Percentiles rank a stretch among this genome's conserved stretches.
Evolutionary conservation across 495 filamentous ascomycete genomes (phyloP).

Genomic region (Podospora fimiseda): DNA sequence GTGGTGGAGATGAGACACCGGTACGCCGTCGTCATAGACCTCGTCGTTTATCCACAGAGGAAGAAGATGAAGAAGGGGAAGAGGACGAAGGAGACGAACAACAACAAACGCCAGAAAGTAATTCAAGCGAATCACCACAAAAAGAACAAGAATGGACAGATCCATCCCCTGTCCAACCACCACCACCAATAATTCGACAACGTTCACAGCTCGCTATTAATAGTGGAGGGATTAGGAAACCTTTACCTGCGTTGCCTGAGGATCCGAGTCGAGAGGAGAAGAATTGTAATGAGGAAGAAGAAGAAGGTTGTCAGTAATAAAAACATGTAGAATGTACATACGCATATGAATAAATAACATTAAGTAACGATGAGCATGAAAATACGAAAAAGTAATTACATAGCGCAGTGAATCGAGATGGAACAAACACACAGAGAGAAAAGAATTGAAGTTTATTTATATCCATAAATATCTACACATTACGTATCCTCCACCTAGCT

Average conservation of each 20-base stretch:
- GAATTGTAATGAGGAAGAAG: too few relatives aligned
- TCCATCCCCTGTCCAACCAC: not conserved
- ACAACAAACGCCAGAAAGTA: not conserved
- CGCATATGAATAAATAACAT: too few relatives aligned
- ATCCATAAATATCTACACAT: too few relatives aligned
- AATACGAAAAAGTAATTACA: too few relatives aligned
- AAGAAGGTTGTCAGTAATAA: too few relatives aligned
- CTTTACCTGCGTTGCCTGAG: slow-evolving; percentile 46
- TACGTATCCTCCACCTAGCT: too few relatives aligned
- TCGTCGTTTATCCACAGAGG: not conserved
- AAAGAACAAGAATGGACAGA: not conserved
- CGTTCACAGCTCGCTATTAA: slow-evolving; percentile 16
- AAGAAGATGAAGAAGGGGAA: not conserved
- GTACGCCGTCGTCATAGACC: not conserved
- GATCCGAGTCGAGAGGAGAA: slow-evolving; percentile 28
- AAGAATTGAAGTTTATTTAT: too few relatives aligned
- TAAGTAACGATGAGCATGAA: too few relatives aligned
- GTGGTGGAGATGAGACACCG: not conserved
- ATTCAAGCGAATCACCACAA: not conserved
- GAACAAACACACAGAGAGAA: too few relatives aligned
- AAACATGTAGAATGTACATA: too few relatives aligned
- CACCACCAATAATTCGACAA: slow-evolving; percentile 1
- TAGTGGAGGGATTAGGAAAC: slow-evolving; percentile 33
- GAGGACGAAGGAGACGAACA: not conserved
- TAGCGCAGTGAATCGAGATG: too few relatives aligned